Conservation (phyloP, 2,329 filamentous ascomycete species). For the Colletotrichum sp. region DNA sequence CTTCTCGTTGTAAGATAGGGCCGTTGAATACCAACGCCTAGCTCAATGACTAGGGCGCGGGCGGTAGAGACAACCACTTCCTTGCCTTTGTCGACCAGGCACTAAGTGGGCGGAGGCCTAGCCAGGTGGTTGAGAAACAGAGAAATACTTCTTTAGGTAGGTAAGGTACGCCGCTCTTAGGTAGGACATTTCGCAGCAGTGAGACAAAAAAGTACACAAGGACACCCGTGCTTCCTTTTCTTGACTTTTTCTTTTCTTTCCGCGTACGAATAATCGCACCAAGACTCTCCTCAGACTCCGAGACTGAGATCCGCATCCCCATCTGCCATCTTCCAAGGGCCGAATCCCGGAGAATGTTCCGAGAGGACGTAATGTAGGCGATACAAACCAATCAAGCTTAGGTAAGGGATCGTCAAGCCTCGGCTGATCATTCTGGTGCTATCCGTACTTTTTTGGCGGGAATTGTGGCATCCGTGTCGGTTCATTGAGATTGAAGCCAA, state of each 20-base stretch:
- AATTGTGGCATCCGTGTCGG: background rate
- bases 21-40: background rate
- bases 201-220: background rate
- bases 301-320: background rate
- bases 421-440: background rate
- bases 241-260: background rate
- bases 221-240: background rate
- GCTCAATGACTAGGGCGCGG: background rate
- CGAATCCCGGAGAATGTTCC: background rate
- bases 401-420: background rate
- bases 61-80: background rate
- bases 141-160: background rate
- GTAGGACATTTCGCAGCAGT: background rate
- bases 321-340: background rate
- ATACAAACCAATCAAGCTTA: background rate
- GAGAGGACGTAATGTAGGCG: background rate
- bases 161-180: background rate
- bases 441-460: background rate
- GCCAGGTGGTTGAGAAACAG: background rate
- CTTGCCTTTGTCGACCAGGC: background rate
- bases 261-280: background rate
- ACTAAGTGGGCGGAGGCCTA: background rate
- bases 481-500: background rate
- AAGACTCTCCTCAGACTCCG: background rate
- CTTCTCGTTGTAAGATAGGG: background rate